phyloP scores from a whole-genome alignment of 2,329 filamentous ascomycete species.

The Cercospora citrullina region DNA sequence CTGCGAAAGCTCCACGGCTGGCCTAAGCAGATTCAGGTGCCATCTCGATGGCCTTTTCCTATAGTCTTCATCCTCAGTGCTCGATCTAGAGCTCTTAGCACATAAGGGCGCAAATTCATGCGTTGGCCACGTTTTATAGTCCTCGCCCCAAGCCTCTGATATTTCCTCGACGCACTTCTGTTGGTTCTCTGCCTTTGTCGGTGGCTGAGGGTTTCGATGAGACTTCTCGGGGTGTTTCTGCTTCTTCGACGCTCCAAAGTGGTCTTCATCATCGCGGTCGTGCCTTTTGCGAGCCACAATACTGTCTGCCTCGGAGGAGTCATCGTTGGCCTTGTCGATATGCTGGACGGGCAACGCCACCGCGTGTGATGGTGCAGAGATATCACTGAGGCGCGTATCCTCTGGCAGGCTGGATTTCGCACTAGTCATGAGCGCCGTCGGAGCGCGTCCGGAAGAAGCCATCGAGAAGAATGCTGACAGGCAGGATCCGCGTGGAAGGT shows the following conservation, averaged over 20 bases:
- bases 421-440: background rate
- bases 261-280: background rate
- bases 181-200: background rate
- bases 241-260: background rate
- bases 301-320: background rate
- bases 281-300: background rate
- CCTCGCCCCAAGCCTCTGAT: background rate
- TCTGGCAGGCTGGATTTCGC: background rate
- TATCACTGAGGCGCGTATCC: background rate
- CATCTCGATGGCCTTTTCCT: background rate
- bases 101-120: background rate
- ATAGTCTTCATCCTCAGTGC: background rate
- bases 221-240: background rate
- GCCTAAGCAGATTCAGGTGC: background rate
- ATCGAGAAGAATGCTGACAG: background rate
- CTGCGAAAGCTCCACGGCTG: background rate
- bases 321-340: no score
- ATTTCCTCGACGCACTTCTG: background rate
- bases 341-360: background rate
- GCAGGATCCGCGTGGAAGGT: background rate
- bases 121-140: background rate
- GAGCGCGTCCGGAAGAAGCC: background rate
- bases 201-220: background rate
- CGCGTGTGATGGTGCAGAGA: background rate
- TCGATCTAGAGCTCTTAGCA: background rate